These are phyloP conservation scores for Endogone sp. DNA, from an alignment of 192 early-diverging fungal species.

Conservation along the genomic window DNA sequence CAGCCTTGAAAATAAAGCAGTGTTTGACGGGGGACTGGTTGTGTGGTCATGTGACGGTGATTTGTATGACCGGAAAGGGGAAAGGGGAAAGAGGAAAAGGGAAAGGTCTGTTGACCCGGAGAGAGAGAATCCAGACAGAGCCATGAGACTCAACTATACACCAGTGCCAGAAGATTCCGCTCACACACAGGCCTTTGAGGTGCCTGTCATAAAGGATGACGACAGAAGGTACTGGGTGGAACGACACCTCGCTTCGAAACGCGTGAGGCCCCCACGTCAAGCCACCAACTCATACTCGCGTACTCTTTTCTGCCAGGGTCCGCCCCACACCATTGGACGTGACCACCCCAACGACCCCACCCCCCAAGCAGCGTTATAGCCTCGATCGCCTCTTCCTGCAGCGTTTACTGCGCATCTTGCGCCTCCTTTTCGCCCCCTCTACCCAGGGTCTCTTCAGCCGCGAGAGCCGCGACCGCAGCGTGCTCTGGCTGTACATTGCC, in stretches of 20 bases:
- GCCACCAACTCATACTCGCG: too few species aligned
- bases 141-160: not conserved
- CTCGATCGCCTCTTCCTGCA: constrained; percentile 33
- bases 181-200: not conserved
- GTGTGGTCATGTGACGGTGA: too few species aligned
- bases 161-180: not conserved
- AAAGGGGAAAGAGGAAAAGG: too few species aligned
- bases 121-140: not conserved
- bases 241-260: not conserved
- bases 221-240: not conserved
- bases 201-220: not conserved
- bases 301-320: not conserved
- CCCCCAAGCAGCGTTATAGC: constrained; percentile 12
- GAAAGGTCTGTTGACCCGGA: not conserved
- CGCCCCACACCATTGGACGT: not conserved
- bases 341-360: not conserved
- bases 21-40: too few species aligned
- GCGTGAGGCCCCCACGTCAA: not conserved
- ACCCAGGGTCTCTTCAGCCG: not conserved
- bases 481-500: constrained; percentile 35
- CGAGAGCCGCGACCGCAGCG: constrained; percentile 14
- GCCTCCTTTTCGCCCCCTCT: constrained; percentile 23
- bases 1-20: too few species aligned
- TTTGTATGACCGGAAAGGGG: too few species aligned
- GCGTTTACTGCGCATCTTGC: constrained; percentile 23